phyloP scores from a whole-genome alignment of 1,284 basidiomycete genomes.

The Papiliotrema terrestris region DNA sequence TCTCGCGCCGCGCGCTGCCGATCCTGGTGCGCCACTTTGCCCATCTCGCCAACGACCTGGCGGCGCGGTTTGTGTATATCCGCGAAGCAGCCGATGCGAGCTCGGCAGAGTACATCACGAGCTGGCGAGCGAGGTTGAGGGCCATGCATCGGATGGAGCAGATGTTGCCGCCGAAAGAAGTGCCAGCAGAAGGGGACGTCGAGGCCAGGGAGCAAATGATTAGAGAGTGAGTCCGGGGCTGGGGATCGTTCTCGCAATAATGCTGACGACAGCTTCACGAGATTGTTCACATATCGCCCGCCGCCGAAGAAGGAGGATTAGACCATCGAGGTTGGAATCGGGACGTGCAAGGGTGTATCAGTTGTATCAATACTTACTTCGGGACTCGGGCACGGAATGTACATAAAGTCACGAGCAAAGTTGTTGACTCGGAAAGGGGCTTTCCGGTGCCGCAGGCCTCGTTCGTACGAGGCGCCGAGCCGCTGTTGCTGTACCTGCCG shows the following conservation, averaged over 20 bases:
- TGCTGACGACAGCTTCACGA: conserved; percentile 5
- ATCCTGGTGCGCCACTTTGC: conserved; percentile 79
- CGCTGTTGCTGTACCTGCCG: no score
- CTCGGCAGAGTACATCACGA: conserved; percentile 76
- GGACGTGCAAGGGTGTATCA: neutral
- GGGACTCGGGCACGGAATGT: no score
- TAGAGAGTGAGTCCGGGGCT: conserved; percentile 30
- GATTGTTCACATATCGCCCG: conserved; percentile 4
- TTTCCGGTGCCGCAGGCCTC: no score
- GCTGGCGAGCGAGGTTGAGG: conserved; percentile 78
- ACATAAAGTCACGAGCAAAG: no score
- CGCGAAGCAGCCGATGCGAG: conserved; percentile 60
- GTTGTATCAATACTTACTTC: neutral
- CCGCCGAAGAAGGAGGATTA: conserved; percentile 1
- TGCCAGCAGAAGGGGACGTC: conserved; percentile 20
- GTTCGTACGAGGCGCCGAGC: no score
- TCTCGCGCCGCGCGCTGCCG: conserved; percentile 78
- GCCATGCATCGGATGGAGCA: conserved; percentile 65
- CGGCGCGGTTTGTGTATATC: conserved; percentile 71
- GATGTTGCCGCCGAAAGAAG: conserved; percentile 29
- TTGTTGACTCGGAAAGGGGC: no score
- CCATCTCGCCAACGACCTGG: conserved; percentile 81
- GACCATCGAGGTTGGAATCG: neutral
- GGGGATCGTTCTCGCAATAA: neutral
- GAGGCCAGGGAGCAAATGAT: conserved; percentile 29